Evolutionary conservation across 208 protist species (phyloP).

Genomic region (Leishmania arabica): DNA sequence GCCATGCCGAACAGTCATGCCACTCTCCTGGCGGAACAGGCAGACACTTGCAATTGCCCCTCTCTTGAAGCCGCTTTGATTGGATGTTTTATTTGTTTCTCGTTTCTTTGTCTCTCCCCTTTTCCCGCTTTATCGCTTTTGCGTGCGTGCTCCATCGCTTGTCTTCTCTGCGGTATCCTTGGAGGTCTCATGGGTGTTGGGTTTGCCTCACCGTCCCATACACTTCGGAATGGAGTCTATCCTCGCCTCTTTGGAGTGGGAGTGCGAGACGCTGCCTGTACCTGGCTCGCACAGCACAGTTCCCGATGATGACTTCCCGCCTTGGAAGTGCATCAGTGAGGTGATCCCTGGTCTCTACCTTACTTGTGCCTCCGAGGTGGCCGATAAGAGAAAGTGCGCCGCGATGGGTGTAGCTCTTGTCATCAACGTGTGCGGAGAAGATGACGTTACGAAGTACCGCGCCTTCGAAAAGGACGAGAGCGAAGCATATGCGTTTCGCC

Average conservation of each 20-base stretch:
- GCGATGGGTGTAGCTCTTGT: constrained; percentile 55
- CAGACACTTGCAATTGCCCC: too few species aligned
- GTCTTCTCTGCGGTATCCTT: neutral
- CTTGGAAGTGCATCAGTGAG: constrained; percentile 75
- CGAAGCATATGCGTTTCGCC: constrained; percentile 22
- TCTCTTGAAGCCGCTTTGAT: neutral
- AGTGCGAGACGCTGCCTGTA: constrained; percentile 18
- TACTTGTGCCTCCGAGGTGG: constrained; percentile 61
- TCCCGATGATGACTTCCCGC: constrained; percentile 25
- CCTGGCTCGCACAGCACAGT: constrained; percentile 37
- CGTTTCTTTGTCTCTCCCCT: too few species aligned
- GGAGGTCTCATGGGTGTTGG: neutral
- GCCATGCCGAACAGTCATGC: neutral
- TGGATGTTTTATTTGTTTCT: neutral
- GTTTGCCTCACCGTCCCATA: neutral
- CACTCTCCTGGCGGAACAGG: neutral
- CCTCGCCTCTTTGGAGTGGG: constrained; percentile 43
- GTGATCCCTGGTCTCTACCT: constrained; percentile 78
- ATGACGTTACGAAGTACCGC: constrained; percentile 52
- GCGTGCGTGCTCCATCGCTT: neutral
- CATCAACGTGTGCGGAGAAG: constrained; percentile 65
- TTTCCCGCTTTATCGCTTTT: neutral
- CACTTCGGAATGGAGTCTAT: constrained; percentile 16
- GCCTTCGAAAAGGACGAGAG: constrained; percentile 42
- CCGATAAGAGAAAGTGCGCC: constrained; percentile 37